These are phyloP conservation scores for Ceratocystis cubensis DNA, from an alignment of 2,329 filamentous ascomycete genomes.

Conservation along the genomic window DNA sequence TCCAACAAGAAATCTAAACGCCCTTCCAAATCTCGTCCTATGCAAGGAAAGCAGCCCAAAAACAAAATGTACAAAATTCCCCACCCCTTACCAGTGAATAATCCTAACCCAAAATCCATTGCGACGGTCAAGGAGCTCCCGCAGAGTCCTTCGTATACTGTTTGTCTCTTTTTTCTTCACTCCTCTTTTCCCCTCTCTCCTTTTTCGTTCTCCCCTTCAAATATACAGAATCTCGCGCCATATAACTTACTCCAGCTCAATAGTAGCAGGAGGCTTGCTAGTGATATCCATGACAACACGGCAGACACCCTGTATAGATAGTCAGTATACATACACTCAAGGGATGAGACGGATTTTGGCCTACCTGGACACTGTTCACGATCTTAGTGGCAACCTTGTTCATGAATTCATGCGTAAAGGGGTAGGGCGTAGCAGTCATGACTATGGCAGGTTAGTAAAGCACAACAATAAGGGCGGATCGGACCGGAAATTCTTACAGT, in stretches of 20 bases:
- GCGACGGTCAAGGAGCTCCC: not conserved
- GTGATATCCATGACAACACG: conserved; percentile 32
- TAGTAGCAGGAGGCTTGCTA: conserved; percentile 56
- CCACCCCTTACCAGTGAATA: conserved; percentile 2
- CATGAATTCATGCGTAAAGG: conserved; percentile 53
- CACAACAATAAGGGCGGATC: not conserved
- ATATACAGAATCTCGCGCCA: not conserved
- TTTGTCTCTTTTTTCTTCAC: not conserved
- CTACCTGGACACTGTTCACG: conserved; percentile 46
- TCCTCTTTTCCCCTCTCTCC: not conserved
- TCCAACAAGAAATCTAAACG: conserved; percentile 1
- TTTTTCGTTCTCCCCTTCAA: not conserved
- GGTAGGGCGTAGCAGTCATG: conserved; percentile 62
- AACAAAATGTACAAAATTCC: conserved; percentile 9
- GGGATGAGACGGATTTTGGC: conserved; percentile 46
- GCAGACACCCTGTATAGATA: conserved; percentile 43
- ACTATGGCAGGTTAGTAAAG: conserved; percentile 27
- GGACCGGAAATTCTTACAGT: conserved; percentile 22
- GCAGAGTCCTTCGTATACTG: not conserved
- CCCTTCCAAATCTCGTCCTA: not conserved
- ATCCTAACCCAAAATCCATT: conserved; percentile 11
- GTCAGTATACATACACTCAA: conserved; percentile 40
- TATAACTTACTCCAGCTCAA: conserved; percentile 53
- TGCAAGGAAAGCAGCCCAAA: not conserved
- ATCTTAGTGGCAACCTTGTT: conserved; percentile 54